These are phyloP conservation scores for Leishmania major DNA, from an alignment of 208 protist genomes.

Conservation along the genomic window DNA sequence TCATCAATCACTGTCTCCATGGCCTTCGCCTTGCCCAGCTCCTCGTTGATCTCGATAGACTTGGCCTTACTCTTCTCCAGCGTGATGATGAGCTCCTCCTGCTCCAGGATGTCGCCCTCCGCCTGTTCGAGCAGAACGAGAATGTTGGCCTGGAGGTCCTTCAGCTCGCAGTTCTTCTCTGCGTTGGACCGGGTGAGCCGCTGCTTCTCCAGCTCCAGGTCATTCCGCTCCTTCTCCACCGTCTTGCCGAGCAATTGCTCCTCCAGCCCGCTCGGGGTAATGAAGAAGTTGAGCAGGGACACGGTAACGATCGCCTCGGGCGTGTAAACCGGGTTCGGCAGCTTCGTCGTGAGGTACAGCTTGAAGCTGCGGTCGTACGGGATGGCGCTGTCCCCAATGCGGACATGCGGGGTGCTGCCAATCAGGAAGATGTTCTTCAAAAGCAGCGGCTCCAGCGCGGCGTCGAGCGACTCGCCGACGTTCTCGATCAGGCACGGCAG, in stretches of 20 bases:
- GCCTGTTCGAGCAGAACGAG: constrained; percentile 94
- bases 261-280: constrained; percentile 96
- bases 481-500: constrained; percentile 97
- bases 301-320: constrained; percentile 97
- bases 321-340: constrained; percentile 97
- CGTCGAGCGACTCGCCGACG: constrained; percentile 94
- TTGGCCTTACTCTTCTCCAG: constrained; percentile 96
- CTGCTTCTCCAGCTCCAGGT: constrained; percentile 97
- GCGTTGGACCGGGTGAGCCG: constrained; percentile 94
- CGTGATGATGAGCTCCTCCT: constrained; percentile 97
- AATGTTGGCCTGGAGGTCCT: constrained; percentile 97
- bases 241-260: constrained; percentile 97
- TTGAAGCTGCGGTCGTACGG: constrained; percentile 96
- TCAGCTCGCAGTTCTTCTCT: constrained; percentile 95
- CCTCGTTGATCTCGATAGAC: constrained; percentile 94
- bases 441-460: constrained; percentile 96
- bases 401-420: constrained; percentile 94
- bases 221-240: constrained; percentile 97
- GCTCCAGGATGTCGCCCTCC: constrained; percentile 96
- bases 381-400: constrained; percentile 97
- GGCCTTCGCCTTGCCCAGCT: constrained; percentile 92
- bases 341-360: constrained; percentile 98
- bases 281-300: constrained; percentile 98
- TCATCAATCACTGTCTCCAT: constrained; percentile 97
- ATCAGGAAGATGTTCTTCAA: constrained; percentile 95